Evolutionary conservation across 129 eudicot species (phyloP).

Genomic region (Rutidosis leptorrhynchoides): DNA sequence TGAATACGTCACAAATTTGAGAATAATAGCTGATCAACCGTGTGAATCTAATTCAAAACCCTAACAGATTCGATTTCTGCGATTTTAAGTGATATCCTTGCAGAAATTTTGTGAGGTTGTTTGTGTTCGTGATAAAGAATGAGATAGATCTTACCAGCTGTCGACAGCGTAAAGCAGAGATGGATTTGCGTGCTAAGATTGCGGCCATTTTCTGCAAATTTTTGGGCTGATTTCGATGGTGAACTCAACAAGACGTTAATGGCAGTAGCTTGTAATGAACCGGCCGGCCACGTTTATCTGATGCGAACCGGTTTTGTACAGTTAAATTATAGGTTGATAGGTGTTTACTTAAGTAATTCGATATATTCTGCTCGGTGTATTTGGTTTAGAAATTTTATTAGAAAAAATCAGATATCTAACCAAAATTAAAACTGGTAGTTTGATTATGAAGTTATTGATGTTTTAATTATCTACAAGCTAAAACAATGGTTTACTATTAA

Average conservation of each 20-base stretch:
- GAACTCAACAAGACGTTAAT: not conserved
- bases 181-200: constrained; percentile 76
- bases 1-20: not conserved
- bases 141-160: constrained; percentile 60
- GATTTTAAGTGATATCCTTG: constrained; percentile 18
- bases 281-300: not conserved
- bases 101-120: not conserved
- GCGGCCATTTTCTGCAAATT: constrained; percentile 51
- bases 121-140: not conserved
- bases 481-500: no score
- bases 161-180: constrained; percentile 62
- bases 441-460: no score
- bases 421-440: no score
- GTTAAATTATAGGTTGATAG: not conserved
- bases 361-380: not conserved
- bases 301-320: not conserved
- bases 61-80: constrained; percentile 20
- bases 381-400: no score
- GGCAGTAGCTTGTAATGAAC: not conserved
- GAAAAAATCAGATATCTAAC: not conserved
- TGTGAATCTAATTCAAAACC: constrained; percentile 10
- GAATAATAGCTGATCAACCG: not conserved
- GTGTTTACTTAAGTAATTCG: not conserved
- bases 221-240: not conserved
- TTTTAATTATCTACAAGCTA: no score